Conservation (phyloP, 108 stramenopile species). For the Nitzschia sp. region DNA sequence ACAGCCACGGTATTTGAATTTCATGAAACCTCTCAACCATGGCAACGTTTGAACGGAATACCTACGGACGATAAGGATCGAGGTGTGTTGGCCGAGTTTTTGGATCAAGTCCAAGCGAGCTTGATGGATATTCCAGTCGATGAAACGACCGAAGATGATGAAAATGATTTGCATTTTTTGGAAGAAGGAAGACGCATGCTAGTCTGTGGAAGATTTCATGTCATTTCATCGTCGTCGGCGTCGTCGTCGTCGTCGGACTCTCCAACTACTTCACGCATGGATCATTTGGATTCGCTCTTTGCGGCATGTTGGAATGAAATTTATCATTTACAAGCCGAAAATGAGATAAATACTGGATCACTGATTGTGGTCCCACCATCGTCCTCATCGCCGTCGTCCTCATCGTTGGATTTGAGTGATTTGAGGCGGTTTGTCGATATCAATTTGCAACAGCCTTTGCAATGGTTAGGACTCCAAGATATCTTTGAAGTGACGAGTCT, state of each 20-base stretch:
- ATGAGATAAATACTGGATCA: slow-evolving; percentile 54
- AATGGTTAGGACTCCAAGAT: slow-evolving; percentile 58
- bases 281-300: slow-evolving; percentile 45
- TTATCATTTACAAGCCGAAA: slow-evolving; percentile 30
- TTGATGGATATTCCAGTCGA: slow-evolving; percentile 67
- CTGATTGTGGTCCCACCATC: slow-evolving; percentile 67
- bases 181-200: slow-evolving; percentile 75
- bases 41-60: slow-evolving; percentile 29
- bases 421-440: slow-evolving; percentile 49
- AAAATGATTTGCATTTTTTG: slow-evolving; percentile 72
- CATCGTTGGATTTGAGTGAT: slow-evolving; percentile 21
- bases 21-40: slow-evolving; percentile 18
- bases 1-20: slow-evolving; percentile 13
- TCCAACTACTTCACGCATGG: slow-evolving; percentile 21
- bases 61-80: slow-evolving; percentile 32
- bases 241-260: background rate
- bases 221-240: slow-evolving; percentile 10
- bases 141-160: slow-evolving; percentile 51
- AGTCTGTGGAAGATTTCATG: slow-evolving; percentile 68
- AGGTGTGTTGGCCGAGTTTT: slow-evolving; percentile 36
- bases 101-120: slow-evolving; percentile 60
- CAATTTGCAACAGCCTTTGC: slow-evolving; percentile 61
- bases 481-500: slow-evolving; percentile 70
- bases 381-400: too few relatives aligned
- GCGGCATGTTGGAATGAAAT: slow-evolving; percentile 72